phyloP scores from a whole-genome alignment of 1,139 yeast species.

The Fermentozyma sake region DNA sequence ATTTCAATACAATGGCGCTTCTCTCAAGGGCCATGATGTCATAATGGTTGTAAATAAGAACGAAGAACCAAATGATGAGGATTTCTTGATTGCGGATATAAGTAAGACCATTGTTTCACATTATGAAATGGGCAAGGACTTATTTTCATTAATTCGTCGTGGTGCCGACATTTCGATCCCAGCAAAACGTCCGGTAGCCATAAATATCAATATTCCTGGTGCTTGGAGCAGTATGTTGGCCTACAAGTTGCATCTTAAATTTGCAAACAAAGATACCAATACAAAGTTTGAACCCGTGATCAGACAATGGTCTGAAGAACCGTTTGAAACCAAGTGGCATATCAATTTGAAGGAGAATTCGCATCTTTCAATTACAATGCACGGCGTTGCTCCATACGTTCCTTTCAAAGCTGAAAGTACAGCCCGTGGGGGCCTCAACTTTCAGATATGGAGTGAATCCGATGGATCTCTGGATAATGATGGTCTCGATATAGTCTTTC shows the following conservation, averaged over 20 bases:
- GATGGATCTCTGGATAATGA: no score
- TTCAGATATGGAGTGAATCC: slow-evolving; percentile 44
- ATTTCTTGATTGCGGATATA: slow-evolving; percentile 33
- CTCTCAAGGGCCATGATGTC: slow-evolving; percentile 39
- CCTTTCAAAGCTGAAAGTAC: slow-evolving; percentile 40
- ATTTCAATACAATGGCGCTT: slow-evolving; percentile 31
- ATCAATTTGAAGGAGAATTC: slow-evolving; percentile 34
- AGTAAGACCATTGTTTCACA: slow-evolving; percentile 18
- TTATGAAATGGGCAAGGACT: slow-evolving; percentile 25
- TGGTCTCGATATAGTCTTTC: slow-evolving; percentile 29
- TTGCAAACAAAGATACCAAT: slow-evolving; percentile 12
- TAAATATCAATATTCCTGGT: slow-evolving; percentile 47
- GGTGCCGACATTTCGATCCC: slow-evolving; percentile 38
- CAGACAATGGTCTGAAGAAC: slow-evolving; percentile 63
- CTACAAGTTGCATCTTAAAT: slow-evolving; percentile 35
- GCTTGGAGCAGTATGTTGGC: slow-evolving; percentile 64
- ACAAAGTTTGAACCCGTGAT: slow-evolving; percentile 53
- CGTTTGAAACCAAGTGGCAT: slow-evolving; percentile 77
- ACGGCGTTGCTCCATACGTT: slow-evolving; percentile 77
- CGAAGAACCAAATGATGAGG: slow-evolving; percentile 26
- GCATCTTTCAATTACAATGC: slow-evolving; percentile 44
- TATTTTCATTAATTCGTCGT: slow-evolving; percentile 26
- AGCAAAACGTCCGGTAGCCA: slow-evolving; percentile 39
- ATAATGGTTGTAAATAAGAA: slow-evolving; percentile 39
- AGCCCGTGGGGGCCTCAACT: slow-evolving; percentile 21